These are phyloP conservation scores for Colletotrichum sp. DNA, from an alignment of 2,329 filamentous ascomycete genomes.

Conservation along the genomic window DNA sequence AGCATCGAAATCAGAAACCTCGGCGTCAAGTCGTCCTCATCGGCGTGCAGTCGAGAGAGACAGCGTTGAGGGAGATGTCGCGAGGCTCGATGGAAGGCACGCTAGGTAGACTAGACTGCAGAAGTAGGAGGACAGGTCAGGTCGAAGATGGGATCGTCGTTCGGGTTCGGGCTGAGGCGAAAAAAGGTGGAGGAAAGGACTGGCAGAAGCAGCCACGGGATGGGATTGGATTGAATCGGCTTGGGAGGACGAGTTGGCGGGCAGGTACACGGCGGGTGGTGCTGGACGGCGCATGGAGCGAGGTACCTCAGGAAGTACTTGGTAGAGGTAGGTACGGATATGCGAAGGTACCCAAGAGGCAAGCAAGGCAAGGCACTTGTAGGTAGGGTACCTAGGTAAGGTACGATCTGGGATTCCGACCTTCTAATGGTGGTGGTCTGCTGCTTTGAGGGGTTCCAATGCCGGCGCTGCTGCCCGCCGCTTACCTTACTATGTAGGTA, in stretches of 20 bases:
- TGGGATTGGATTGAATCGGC: neutral
- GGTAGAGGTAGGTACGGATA: too few species aligned
- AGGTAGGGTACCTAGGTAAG: neutral
- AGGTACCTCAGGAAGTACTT: neutral
- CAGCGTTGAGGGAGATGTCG: neutral
- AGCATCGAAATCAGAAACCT: neutral
- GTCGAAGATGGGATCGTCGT: conserved; percentile 15
- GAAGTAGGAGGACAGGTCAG: conserved; percentile 13
- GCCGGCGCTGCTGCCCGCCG: neutral
- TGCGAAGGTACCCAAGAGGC: neutral
- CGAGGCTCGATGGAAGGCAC: conserved; percentile 5
- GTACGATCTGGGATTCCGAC: neutral
- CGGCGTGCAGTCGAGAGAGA: neutral
- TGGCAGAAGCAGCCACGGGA: neutral
- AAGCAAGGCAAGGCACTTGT: neutral
- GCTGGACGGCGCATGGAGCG: neutral
- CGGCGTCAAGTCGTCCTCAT: neutral
- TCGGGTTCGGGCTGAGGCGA: conserved; percentile 17
- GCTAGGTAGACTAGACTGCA: conserved; percentile 11
- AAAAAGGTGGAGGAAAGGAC: conserved; percentile 1
- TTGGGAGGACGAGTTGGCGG: neutral
- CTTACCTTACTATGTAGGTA: neutral
- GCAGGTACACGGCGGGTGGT: neutral
- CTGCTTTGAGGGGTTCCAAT: too few species aligned
- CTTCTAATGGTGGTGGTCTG: neutral